These are phyloP conservation scores for Trypanosoma scelopori DNA, from an alignment of 208 protist genomes.

Conservation along the genomic window DNA sequence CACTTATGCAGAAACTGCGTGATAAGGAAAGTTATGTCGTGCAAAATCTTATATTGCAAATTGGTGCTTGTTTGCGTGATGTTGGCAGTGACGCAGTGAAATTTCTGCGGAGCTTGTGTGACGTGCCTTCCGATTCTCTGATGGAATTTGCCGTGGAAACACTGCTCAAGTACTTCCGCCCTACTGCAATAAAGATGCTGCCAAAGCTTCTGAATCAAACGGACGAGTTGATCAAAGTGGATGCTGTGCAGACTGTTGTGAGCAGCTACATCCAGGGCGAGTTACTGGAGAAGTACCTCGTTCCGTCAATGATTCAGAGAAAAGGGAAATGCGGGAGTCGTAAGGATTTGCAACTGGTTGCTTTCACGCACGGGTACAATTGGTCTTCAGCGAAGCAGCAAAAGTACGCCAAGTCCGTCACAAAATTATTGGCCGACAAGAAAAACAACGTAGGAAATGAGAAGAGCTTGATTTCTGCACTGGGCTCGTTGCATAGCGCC, in stretches of 20 bases:
- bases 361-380: slow-evolving; percentile 5
- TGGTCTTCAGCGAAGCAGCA: slow-evolving; percentile 22
- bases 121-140: background rate
- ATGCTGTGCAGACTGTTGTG: slow-evolving; percentile 1
- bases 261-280: slow-evolving; percentile 10
- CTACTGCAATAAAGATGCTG: slow-evolving; percentile 6
- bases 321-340: background rate
- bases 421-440: background rate
- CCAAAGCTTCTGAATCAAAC: slow-evolving; percentile 3
- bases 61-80: slow-evolving; percentile 12
- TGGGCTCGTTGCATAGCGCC: slow-evolving; percentile 8
- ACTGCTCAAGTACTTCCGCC: slow-evolving; percentile 17
- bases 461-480: background rate
- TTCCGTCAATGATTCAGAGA: background rate
- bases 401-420: slow-evolving; percentile 22
- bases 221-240: slow-evolving; percentile 2
- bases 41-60: background rate
- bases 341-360: background rate
- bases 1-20: background rate
- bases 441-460: background rate
- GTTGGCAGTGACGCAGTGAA: background rate
- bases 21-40: background rate
- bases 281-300: slow-evolving; percentile 15
- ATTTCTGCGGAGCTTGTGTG: slow-evolving; percentile 12
- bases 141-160: slow-evolving; percentile 5